Evolutionary conservation across 495 filamentous ascomycete species (phyloP), one percentile per base, ranked within the genome.

Genomic region (Letharia columbiana): DNA sequence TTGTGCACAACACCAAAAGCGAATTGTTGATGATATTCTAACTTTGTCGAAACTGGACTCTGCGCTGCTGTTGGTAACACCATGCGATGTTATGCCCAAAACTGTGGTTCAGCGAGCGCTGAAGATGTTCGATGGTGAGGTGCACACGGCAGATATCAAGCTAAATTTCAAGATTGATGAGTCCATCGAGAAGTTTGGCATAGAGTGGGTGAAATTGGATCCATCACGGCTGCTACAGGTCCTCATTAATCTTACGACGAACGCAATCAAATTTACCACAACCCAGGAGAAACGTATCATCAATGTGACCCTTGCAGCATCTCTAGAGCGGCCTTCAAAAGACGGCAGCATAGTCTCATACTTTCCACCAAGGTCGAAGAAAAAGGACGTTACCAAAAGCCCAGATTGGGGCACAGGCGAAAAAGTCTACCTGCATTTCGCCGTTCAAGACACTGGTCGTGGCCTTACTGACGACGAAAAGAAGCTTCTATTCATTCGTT

Each of bases 21-120:
- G 88, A 13, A 91, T 94, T 52, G 85, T 92, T 6, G 87, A 92
- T 70, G 89, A 92, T 70, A 86, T 93, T 17, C 77, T 93, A 56
- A 89, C 86, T 5, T 83, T 90, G 65, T 91, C 88, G 4, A 96
- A 95, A 70, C 79, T 96, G n/a, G 91, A 95, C 66, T 90, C 87
- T 4, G 85, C 85, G 20, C 76, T 91, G 67, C 75, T 93, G 4
- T 79, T 85, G 18, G 82, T 93, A 33, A 83, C 86, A 11, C 89
- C 88, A 20, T 82, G 84, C 40, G 83, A 83, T 60, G 82, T 87
- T 3, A 82, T 89, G 70, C 91, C 91, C 4, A 75, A 86, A 60
- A 74, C 76, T 33, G 84, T 92, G 28, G 82, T 92, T 3, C 82
- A 87, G 65, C 79, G 82, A 6, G 84, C 89, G 2, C 69, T 90